A percentile compares a stretch with the other conserved stretches of the same genome.
phyloP scores from a whole-genome alignment of 1,139 yeast genomes.

The Saccharomycopsis phalli region DNA sequence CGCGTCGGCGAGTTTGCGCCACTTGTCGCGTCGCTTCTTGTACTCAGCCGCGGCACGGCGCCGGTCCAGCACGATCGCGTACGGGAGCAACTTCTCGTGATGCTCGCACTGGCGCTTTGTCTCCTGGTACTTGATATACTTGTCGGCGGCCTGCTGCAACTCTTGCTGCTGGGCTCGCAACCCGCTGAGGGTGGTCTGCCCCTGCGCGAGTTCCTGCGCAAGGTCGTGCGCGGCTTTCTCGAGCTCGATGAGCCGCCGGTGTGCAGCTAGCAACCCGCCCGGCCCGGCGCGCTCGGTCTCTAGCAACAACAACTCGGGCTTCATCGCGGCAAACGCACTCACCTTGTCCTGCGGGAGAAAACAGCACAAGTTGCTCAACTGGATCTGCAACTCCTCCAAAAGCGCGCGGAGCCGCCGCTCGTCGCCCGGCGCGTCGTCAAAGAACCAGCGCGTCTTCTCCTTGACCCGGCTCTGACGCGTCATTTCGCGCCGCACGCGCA shows the following conservation, averaged over 20 bases:
- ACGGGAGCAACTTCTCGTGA: slow-evolving; percentile 49
- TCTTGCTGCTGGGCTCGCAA: slow-evolving; percentile 26
- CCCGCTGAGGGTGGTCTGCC: neutral
- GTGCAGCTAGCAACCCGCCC: slow-evolving; percentile 47
- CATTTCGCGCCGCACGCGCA: slow-evolving; percentile 39
- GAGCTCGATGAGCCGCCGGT: slow-evolving; percentile 45
- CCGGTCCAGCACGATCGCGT: slow-evolving; percentile 49
- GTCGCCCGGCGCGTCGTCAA: slow-evolving; percentile 39
- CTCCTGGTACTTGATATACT: slow-evolving; percentile 27
- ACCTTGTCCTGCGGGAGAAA: slow-evolving; percentile 94
- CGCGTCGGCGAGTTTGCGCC: slow-evolving; percentile 32
- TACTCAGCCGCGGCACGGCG: slow-evolving; percentile 35
- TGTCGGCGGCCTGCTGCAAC: slow-evolving; percentile 33
- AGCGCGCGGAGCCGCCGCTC: slow-evolving; percentile 40
- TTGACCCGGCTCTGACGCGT: slow-evolving; percentile 31
- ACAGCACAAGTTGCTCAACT: slow-evolving; percentile 86
- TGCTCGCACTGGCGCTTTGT: slow-evolving; percentile 36
- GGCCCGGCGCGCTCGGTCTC: slow-evolving; percentile 84
- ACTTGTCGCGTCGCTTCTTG: slow-evolving; percentile 36
- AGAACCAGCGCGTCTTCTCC: slow-evolving; percentile 49
- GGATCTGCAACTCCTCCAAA: slow-evolving; percentile 55
- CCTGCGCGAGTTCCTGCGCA: slow-evolving; percentile 26
- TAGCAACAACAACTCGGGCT: slow-evolving; percentile 62
- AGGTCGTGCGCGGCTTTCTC: slow-evolving; percentile 34
- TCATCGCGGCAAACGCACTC: slow-evolving; percentile 79